Evolutionary conservation across 2,329 filamentous ascomycete genomes (phyloP).

Genomic region (Aspergillus pseudoviridinutans): DNA sequence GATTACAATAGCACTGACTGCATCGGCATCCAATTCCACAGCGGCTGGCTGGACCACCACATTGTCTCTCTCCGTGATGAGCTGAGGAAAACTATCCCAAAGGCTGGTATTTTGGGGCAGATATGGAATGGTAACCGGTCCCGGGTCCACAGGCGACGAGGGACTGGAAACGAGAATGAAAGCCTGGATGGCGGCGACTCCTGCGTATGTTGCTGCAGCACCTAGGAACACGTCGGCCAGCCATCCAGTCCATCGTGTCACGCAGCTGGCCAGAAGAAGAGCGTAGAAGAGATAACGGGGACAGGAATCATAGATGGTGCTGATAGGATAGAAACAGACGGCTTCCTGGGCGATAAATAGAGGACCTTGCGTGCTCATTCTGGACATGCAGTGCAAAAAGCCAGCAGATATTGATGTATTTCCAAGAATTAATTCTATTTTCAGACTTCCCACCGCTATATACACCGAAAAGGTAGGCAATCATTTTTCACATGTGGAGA

Average conservation of each 20-base stretch:
- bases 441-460: neutral
- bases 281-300: constrained; percentile 33
- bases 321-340: constrained; percentile 30
- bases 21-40: constrained; percentile 30
- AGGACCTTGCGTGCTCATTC: constrained; percentile 11
- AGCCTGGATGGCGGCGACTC: constrained; percentile 28
- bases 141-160: constrained; percentile 3
- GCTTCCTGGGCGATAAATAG: constrained; percentile 29
- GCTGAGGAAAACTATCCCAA: constrained; percentile 11
- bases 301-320: constrained; percentile 30
- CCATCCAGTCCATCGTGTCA: constrained; percentile 30
- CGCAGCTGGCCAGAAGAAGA: constrained; percentile 24
- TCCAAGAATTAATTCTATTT: neutral
- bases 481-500: neutral
- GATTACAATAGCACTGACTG: constrained; percentile 31
- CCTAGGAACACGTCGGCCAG: constrained; percentile 29
- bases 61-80: constrained; percentile 17
- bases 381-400: neutral
- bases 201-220: constrained; percentile 31
- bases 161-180: constrained; percentile 27
- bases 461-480: neutral
- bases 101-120: constrained; percentile 15
- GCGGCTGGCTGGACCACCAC: constrained; percentile 25
- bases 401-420: neutral
- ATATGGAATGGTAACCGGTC: constrained; percentile 22